phyloP scores from a whole-genome alignment of 2,329 filamentous ascomycete genomes.

The Fusarium vanettenii region DNA sequence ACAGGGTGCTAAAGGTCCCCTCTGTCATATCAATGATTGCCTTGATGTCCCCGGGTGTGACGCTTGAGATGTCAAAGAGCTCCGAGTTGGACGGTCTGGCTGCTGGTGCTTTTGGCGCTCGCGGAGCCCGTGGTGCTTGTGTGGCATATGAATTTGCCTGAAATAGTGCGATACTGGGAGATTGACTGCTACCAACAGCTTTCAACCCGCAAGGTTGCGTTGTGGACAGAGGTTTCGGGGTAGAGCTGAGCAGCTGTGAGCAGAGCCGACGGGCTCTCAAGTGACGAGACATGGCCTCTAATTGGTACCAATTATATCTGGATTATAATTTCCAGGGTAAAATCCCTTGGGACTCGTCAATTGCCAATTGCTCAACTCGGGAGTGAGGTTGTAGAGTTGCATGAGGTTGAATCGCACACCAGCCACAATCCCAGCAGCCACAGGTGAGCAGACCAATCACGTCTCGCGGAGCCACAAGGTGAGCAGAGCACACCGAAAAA shows the following conservation, averaged over 20 bases:
- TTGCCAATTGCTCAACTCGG: neutral
- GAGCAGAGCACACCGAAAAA: constrained; percentile 29
- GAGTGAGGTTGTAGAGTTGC: constrained; percentile 1
- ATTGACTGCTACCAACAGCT: neutral
- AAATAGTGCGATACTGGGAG: neutral
- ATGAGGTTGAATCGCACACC: constrained; percentile 17
- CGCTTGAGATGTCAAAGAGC: constrained; percentile 35
- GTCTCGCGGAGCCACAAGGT: neutral
- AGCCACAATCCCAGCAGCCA: constrained; percentile 25
- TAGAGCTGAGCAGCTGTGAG: constrained; percentile 14
- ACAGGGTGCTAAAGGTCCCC: constrained; percentile 29
- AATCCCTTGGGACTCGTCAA: neutral
- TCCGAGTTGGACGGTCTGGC: constrained; percentile 4
- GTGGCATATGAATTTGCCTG: constrained; percentile 36
- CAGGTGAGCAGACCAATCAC: constrained; percentile 33
- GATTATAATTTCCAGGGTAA: neutral
- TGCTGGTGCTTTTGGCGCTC: constrained; percentile 22
- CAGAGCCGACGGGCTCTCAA: constrained; percentile 6
- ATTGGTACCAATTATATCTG: neutral
- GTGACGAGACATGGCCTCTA: constrained; percentile 7
- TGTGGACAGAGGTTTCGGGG: neutral
- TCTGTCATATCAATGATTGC: constrained; percentile 22
- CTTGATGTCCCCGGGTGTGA: constrained; percentile 40
- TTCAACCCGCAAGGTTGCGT: neutral
- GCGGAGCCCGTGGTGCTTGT: constrained; percentile 25